These are phyloP conservation scores for Nakataea oryzae DNA, from an alignment of 2,329 filamentous ascomycete genomes.

Conservation along the genomic window DNA sequence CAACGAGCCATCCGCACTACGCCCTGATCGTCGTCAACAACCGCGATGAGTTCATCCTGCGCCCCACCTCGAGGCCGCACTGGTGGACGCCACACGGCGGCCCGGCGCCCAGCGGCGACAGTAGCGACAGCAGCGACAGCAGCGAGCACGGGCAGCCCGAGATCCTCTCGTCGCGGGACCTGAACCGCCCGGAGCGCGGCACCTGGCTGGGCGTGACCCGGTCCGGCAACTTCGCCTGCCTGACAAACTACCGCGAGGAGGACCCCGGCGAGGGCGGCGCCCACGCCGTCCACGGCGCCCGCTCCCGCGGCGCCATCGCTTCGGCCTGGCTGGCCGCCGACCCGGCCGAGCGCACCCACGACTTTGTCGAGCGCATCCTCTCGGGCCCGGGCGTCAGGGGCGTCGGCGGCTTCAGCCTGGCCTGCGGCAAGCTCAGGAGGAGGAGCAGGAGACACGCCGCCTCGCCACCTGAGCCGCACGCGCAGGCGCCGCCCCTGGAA, in stretches of 20 bases:
- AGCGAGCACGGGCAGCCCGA: slow-evolving; percentile 11
- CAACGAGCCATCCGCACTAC: slow-evolving; percentile 66
- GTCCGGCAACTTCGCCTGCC: slow-evolving; percentile 48
- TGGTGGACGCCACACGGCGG: slow-evolving; percentile 40
- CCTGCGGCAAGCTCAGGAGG: slow-evolving; percentile 48
- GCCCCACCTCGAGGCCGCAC: slow-evolving; percentile 52
- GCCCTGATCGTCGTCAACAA: slow-evolving; percentile 68
- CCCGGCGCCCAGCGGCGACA: slow-evolving; percentile 12
- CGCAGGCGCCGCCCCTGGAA: slow-evolving; percentile 5
- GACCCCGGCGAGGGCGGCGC: slow-evolving; percentile 33
- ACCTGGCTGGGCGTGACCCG: slow-evolving; percentile 57
- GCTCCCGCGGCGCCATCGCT: slow-evolving; percentile 53
- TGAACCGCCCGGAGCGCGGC: slow-evolving; percentile 50
- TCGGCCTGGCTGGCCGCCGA: slow-evolving; percentile 48
- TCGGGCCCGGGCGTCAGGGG: slow-evolving; percentile 43
- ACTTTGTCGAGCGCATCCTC: slow-evolving; percentile 42
- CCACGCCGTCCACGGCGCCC: slow-evolving; percentile 41
- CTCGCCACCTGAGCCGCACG: slow-evolving; percentile 5
- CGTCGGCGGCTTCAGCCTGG: slow-evolving; percentile 56
- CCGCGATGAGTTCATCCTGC: slow-evolving; percentile 61
- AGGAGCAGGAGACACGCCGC: slow-evolving; percentile 12
- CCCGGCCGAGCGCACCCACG: slow-evolving; percentile 32
- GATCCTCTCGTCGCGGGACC: slow-evolving; percentile 50
- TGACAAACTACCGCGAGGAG: slow-evolving; percentile 57
- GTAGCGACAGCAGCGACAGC: neutral